Conservation (phyloP, 371 early-diverging fungal species). For the Rhizopus sp. region DNA sequence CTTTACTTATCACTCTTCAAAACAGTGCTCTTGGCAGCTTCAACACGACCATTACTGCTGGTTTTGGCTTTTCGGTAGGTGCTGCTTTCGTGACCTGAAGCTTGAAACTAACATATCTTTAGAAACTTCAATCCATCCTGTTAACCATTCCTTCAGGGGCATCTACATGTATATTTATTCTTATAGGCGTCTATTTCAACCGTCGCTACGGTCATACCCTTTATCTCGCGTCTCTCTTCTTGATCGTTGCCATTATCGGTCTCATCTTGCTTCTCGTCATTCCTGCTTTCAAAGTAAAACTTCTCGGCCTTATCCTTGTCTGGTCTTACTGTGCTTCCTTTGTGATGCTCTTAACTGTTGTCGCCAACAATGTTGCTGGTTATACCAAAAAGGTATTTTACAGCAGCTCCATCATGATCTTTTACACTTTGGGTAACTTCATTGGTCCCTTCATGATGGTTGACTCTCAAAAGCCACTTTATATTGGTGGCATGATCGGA, state of each 20-base stretch:
- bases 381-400: conserved; percentile 41
- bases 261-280: conserved; percentile 39
- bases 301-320: conserved; percentile 34
- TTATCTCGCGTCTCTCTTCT: conserved; percentile 24
- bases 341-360: conserved; percentile 9
- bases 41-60: conserved; percentile 36
- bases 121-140: conserved; percentile 31
- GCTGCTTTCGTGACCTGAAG: no score
- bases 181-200: conserved; percentile 36
- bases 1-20: conserved; percentile 37
- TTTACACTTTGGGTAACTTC: conserved; percentile 34
- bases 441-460: conserved; percentile 40
- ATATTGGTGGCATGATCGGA: conserved; percentile 33
- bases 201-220: conserved; percentile 38
- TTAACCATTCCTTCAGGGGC: conserved; percentile 42
- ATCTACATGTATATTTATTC: conserved; percentile 32
- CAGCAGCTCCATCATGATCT: conserved; percentile 21
- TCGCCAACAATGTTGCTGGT: conserved; percentile 35
- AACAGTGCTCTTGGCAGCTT: conserved; percentile 43
- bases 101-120: background rate
- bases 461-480: conserved; percentile 27
- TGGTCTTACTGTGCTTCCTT: conserved; percentile 34
- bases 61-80: conserved; percentile 45
- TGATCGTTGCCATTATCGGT: conserved; percentile 34
- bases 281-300: conserved; percentile 35